Evolutionary conservation across 179 eudicot genomes (phyloP).

Genomic region (Spergularia azorica): DNA sequence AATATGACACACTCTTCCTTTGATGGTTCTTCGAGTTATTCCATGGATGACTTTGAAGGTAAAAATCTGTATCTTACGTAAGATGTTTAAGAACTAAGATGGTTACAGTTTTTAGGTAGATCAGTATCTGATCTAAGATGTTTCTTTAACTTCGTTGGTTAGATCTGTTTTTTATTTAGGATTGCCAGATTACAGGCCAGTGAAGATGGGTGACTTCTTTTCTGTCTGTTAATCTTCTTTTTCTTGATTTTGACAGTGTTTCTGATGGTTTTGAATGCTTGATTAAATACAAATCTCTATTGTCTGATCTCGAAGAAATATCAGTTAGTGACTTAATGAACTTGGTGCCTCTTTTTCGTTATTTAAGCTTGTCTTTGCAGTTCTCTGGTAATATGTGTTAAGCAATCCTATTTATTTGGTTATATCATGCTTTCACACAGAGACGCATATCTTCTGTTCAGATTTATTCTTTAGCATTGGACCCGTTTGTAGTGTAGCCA

Average conservation of each 20-base stretch:
- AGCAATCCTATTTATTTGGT: not conserved
- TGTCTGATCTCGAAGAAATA: not conserved
- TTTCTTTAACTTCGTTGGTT: not conserved
- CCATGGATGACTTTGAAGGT: constrained; percentile 98
- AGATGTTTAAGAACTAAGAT: not conserved
- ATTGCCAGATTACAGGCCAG: not conserved
- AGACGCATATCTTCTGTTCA: not conserved
- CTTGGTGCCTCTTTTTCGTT: too few relatives aligned
- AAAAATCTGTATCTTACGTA: constrained; percentile 5
- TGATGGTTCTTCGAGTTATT: constrained; percentile 52
- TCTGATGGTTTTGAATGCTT: not conserved
- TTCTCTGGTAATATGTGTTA: not conserved
- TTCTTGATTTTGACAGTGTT: not conserved
- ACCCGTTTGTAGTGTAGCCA: not conserved
- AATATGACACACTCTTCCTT: constrained; percentile 37
- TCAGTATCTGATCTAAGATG: too few relatives aligned
- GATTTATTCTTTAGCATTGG: not conserved
- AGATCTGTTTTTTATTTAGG: not conserved
- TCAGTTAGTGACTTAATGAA: not conserved
- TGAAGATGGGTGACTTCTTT: not conserved
- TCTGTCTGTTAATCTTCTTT: not conserved
- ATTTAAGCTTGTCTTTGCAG: not conserved
- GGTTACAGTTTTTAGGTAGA: too few relatives aligned
- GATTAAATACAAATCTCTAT: not conserved
- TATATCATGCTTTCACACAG: not conserved